phyloP scores from a whole-genome alignment of 2,329 filamentous ascomycete species.

The Neofusicoccum ribis region DNA sequence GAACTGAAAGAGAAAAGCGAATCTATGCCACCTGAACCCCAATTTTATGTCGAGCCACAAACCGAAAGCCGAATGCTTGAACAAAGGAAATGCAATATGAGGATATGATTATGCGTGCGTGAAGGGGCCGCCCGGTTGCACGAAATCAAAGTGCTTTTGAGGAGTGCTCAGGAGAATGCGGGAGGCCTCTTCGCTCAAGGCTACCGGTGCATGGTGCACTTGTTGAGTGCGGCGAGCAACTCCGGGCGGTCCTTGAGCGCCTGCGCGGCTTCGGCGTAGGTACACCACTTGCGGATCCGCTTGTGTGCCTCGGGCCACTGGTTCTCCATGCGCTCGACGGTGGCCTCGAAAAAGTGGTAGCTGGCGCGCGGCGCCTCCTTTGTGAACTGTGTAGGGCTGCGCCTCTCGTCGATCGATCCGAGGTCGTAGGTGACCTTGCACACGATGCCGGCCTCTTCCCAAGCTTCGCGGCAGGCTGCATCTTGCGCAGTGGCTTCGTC shows the following conservation, averaged over 20 bases:
- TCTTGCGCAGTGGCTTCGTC: slow-evolving; percentile 87
- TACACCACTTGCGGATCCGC: slow-evolving; percentile 86
- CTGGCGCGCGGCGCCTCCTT: slow-evolving; percentile 69
- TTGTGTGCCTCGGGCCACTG: slow-evolving; percentile 96
- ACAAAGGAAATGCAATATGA: slow-evolving; percentile 18
- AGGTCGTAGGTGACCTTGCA: slow-evolving; percentile 83
- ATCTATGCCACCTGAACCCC: slow-evolving; percentile 20
- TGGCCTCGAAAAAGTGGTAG: slow-evolving; percentile 84
- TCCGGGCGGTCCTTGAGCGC: slow-evolving; percentile 78
- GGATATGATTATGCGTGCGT: slow-evolving; percentile 10
- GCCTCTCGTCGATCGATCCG: slow-evolving; percentile 80
- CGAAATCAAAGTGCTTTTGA: background rate
- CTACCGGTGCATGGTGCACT: slow-evolving; percentile 61
- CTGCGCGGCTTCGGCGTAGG: slow-evolving; percentile 76
- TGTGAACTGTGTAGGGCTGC: slow-evolving; percentile 56
- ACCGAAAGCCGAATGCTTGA: slow-evolving; percentile 19
- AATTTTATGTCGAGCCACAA: slow-evolving; percentile 18
- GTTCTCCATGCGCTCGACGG: slow-evolving; percentile 79
- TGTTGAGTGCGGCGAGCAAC: slow-evolving; percentile 80
- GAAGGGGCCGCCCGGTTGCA: slow-evolving; percentile 1
- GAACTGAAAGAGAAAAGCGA: slow-evolving; percentile 11
- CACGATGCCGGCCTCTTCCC: slow-evolving; percentile 95
- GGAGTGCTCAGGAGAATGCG: background rate
- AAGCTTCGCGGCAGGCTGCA: slow-evolving; percentile 83
- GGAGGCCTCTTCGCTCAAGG: slow-evolving; percentile 6